A percentile compares a stretch with the other conserved stretches of the same genome.
phyloP scores from a whole-genome alignment of 2,329 filamentous ascomycete species.

The Chlorencoelia australis region DNA sequence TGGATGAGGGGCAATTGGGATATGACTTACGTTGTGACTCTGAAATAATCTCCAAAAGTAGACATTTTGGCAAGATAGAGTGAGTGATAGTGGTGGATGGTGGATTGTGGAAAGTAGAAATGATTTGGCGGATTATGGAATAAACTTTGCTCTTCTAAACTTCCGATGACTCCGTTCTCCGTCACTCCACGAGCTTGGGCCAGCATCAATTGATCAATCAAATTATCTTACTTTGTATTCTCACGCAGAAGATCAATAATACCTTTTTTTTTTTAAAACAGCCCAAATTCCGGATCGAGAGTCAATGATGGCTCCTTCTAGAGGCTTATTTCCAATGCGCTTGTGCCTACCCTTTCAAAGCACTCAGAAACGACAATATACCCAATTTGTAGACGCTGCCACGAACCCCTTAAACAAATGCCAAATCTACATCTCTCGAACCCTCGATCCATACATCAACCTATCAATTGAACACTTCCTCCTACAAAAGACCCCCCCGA shows the following conservation, averaged over 20 bases:
- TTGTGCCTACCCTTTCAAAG: no score
- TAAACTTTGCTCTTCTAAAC: no score
- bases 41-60: conserved; percentile 75
- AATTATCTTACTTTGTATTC: no score
- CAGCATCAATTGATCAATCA: no score
- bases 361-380: conserved; percentile 13
- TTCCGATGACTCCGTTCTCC: no score
- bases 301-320: conserved; percentile 1
- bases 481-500: conserved; percentile 59
- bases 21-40: conserved; percentile 56
- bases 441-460: conserved; percentile 72
- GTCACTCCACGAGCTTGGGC: no score
- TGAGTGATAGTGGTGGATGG: neutral
- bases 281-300: no score
- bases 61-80: conserved; percentile 52
- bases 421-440: conserved; percentile 64
- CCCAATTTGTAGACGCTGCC: conserved; percentile 13
- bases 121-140: no score
- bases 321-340: no score
- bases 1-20: conserved; percentile 4
- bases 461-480: conserved; percentile 91
- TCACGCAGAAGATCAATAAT: no score
- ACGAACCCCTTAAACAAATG: conserved; percentile 34
- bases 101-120: conserved; percentile 1
- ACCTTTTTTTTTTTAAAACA: no score